A percentile compares a stretch with the other conserved stretches of the same genome.
Conservation (phyloP, 176 grass and related monocot genomes). For the Triticum aestivum region DNA sequence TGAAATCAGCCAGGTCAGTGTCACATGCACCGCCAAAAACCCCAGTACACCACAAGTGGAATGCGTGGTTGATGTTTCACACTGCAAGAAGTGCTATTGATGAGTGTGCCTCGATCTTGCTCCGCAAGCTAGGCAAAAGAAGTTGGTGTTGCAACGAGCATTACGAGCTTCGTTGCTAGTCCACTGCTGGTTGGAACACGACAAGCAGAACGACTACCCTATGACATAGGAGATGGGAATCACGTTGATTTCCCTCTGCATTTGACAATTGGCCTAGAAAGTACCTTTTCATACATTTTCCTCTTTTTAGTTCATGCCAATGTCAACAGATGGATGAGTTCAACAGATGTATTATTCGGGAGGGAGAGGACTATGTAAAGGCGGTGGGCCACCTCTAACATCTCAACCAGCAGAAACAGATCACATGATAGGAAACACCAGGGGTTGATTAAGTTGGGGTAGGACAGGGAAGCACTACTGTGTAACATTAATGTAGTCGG, state of each 20-base stretch:
- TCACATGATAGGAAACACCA: neutral
- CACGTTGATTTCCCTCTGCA: neutral
- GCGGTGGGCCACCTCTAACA: neutral
- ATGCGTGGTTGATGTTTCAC: neutral
- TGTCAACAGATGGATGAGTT: neutral
- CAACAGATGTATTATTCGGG: neutral
- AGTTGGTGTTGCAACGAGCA: neutral
- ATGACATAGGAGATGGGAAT: neutral
- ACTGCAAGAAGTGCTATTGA: neutral
- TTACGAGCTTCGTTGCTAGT: neutral
- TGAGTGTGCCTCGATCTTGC: neutral
- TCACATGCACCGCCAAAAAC: neutral
- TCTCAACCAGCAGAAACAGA: neutral
- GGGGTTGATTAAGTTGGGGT: neutral
- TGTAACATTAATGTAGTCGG: neutral
- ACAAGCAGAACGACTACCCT: neutral
- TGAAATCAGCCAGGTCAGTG: slow-evolving; percentile 2
- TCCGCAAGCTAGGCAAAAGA: neutral
- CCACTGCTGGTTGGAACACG: neutral
- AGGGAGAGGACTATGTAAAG: neutral
- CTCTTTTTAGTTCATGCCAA: neutral
- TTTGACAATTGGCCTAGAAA: neutral
- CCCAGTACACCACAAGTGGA: neutral
- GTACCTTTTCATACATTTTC: neutral
- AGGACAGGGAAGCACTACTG: neutral